These are phyloP conservation scores for Phytopythium kandeliae DNA, from an alignment of 352 stramenopile species.

Conservation along the genomic window DNA sequence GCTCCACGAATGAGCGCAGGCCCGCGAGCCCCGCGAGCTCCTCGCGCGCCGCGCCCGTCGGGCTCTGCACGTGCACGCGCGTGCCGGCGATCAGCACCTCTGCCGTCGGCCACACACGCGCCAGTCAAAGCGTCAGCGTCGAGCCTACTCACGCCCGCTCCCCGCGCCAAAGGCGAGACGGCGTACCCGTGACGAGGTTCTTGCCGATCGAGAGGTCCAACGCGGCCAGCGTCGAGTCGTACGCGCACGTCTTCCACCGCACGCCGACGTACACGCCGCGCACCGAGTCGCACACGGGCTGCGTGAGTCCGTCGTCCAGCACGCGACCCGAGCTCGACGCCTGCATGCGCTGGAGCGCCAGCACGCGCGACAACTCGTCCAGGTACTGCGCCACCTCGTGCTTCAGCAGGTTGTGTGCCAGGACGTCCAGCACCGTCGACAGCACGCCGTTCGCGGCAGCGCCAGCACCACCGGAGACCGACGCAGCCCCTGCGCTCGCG, in stretches of 20 bases:
- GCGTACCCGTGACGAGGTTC: constrained; percentile 64
- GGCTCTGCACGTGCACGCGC: constrained; percentile 27
- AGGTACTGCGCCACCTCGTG: constrained; percentile 67
- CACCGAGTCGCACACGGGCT: constrained; percentile 82
- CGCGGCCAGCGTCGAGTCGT: constrained; percentile 67
- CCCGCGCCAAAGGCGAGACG: background rate
- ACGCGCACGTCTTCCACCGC: constrained; percentile 78
- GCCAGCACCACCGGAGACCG: constrained; percentile 12
- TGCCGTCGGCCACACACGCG: constrained; percentile 5
- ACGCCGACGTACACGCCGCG: constrained; percentile 68
- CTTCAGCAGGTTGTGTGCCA: constrained; percentile 79
- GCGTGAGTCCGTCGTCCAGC: constrained; percentile 67
- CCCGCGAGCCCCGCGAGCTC: constrained; percentile 57
- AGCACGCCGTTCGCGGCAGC: constrained; percentile 31
- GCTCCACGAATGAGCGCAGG: constrained; percentile 65
- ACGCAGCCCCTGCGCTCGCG: constrained; percentile 11
- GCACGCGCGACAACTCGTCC: constrained; percentile 54
- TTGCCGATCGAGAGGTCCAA: constrained; percentile 84
- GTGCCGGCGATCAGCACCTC: constrained; percentile 79
- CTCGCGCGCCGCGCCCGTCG: constrained; percentile 24
- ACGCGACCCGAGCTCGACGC: constrained; percentile 52
- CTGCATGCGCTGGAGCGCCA: constrained; percentile 58
- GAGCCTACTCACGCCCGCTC: too few relatives aligned
- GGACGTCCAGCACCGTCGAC: constrained; percentile 50
- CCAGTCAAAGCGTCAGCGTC: background rate